phyloP scores from a whole-genome alignment of 495 filamentous ascomycete species.

The Aspergillus nanangensis region DNA sequence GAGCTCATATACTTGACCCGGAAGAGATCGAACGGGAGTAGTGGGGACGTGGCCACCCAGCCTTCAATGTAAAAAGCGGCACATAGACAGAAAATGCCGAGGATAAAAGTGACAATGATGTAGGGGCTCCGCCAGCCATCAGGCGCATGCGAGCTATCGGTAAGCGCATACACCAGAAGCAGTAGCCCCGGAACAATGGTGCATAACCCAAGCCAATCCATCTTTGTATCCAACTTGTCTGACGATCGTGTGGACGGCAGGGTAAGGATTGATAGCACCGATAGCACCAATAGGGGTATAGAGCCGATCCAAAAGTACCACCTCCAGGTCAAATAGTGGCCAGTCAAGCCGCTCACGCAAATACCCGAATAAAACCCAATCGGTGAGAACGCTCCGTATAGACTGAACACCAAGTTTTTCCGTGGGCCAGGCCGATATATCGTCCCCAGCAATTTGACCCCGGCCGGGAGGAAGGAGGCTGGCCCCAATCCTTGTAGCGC shows the following conservation, averaged over 20 bases:
- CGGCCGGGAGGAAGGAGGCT: conserved; percentile 4
- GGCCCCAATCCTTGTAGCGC: conserved; percentile 11
- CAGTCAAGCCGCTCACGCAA: conserved; percentile 3
- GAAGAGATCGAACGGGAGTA: conserved; percentile 8
- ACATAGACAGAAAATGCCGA: conserved; percentile 1
- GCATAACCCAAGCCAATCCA: conserved; percentile 9
- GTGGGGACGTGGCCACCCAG: conserved; percentile 1
- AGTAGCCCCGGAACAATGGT: conserved; percentile 8
- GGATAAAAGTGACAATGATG: conserved; percentile 5
- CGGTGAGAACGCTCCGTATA: conserved; percentile 9
- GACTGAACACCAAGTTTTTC: conserved; percentile 13
- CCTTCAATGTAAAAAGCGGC: conserved; percentile 9
- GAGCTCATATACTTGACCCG: conserved; percentile 10
- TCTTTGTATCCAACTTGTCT: not conserved
- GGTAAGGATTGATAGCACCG: conserved; percentile 1
- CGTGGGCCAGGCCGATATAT: conserved; percentile 9
- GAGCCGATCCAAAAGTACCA: conserved; percentile 10
- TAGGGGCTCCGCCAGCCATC: conserved; percentile 8
- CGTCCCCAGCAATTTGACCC: conserved; percentile 5
- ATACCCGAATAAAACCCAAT: conserved; percentile 11
- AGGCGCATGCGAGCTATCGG: conserved; percentile 7
- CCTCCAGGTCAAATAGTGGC: conserved; percentile 5
- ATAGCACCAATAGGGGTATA: conserved; percentile 1
- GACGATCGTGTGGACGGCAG: conserved; percentile 1
- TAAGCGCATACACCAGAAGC: conserved; percentile 2